These are phyloP conservation scores for Wallacemonas sp. DNA, from an alignment of 208 protist genomes.

Conservation along the genomic window DNA sequence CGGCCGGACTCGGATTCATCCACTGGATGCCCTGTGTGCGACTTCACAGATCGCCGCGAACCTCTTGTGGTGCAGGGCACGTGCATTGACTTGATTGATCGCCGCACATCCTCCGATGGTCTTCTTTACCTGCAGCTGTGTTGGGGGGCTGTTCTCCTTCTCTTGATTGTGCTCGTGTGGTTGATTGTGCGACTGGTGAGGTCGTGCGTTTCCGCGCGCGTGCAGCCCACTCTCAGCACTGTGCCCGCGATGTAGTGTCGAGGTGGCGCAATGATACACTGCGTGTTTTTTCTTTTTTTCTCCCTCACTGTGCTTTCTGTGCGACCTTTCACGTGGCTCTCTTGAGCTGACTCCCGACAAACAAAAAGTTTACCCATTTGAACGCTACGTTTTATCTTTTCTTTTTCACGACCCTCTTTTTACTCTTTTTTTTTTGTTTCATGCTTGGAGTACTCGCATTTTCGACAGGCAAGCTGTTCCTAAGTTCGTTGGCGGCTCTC, in stretches of 20 bases:
- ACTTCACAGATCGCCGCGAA: background rate
- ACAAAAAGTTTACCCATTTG: background rate
- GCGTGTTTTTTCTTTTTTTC: constrained; percentile 19
- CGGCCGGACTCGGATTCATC: background rate
- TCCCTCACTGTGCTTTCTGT: constrained; percentile 7
- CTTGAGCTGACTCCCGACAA: too few species aligned
- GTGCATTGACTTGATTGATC: background rate
- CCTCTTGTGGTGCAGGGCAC: background rate
- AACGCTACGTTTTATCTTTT: constrained; percentile 7
- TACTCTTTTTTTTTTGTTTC: constrained; percentile 8
- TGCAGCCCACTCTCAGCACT: too few species aligned
- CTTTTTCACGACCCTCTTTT: constrained; percentile 7
- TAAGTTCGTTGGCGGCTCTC: too few species aligned
- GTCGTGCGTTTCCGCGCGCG: too few species aligned
- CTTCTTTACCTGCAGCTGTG: background rate
- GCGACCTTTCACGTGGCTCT: too few species aligned
- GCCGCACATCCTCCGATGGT: background rate
- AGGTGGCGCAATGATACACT: too few species aligned
- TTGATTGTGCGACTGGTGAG: background rate
- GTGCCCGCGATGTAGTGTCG: too few species aligned
- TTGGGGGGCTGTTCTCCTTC: background rate
- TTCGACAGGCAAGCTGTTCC: too few species aligned
- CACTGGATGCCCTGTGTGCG: background rate
- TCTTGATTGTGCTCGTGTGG: constrained; percentile 6
- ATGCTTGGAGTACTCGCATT: too few species aligned